Conservation (phyloP, 306 rosid species). For the Rubus idaeus region DNA sequence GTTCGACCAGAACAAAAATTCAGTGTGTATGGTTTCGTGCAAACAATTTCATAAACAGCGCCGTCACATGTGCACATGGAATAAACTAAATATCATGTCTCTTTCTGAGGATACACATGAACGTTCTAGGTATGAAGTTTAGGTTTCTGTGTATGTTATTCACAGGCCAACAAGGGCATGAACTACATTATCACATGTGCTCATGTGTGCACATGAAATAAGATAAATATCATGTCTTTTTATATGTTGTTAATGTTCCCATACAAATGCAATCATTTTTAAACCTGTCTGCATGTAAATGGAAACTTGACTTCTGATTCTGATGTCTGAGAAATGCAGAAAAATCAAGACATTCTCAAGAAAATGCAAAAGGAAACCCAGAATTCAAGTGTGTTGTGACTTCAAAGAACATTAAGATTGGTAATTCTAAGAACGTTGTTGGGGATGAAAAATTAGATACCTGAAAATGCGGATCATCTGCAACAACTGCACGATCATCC, state of each 20-base stretch:
- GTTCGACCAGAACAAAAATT: not conserved
- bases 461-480: constrained; percentile 99
- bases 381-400: not conserved
- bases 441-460: constrained; percentile 35
- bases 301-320: not conserved
- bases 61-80: not conserved
- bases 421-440: not conserved
- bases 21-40: not conserved
- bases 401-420: not conserved
- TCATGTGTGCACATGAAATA: not conserved
- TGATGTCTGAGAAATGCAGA: not conserved
- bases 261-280: not conserved
- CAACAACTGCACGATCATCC: constrained; percentile 96
- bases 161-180: not conserved
- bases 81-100: constrained; percentile 3
- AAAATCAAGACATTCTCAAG: not conserved
- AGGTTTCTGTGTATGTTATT: not conserved
- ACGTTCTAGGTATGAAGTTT: not conserved
- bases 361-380: not conserved
- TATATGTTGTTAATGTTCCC: not conserved
- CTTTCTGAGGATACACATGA: constrained; percentile 4
- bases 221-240: not conserved
- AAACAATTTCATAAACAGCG: constrained; percentile 2
- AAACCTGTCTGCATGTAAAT: not conserved
- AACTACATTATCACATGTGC: not conserved